Evolutionary conservation across 306 rosid species (phyloP).

Genomic region (Cucumis melo): DNA sequence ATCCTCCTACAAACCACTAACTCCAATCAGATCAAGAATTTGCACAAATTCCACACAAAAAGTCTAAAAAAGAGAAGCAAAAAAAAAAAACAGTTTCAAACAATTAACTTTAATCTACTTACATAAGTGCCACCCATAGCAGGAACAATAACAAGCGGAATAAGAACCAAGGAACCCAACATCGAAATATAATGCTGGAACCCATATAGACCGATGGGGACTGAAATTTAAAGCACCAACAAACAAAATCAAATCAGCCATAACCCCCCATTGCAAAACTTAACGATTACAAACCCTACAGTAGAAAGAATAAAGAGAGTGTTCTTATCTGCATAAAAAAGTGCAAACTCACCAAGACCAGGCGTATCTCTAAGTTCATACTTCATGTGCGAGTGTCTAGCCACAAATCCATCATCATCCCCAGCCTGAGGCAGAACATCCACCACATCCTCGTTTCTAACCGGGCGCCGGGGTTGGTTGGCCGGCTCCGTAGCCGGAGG

Average conservation of each 20-base stretch:
- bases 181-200: constrained; percentile 80
- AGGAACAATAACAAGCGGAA: constrained; percentile 87
- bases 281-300: not conserved
- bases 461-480: constrained; percentile 28
- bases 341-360: constrained; percentile 53
- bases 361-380: constrained; percentile 88
- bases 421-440: constrained; percentile 50
- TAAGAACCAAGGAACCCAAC: constrained; percentile 76
- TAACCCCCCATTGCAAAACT: not conserved
- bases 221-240: constrained; percentile 21
- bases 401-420: constrained; percentile 48
- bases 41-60: not conserved
- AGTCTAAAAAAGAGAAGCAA: not conserved
- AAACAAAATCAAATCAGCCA: constrained; percentile 8
- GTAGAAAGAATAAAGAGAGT: not conserved
- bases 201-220: constrained; percentile 77
- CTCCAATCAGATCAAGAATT: constrained; percentile 36
- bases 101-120: constrained; percentile 20
- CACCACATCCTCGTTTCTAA: constrained; percentile 49
- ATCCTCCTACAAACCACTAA: constrained; percentile 70
- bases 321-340: not conserved
- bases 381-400: constrained; percentile 67
- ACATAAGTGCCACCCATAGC: constrained; percentile 99
- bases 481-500: constrained; percentile 18
- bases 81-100: not conserved